Base-by-base conservation (phyloP, 768 basidiomycete genomes). In the Agrocybe pediades region DNA sequence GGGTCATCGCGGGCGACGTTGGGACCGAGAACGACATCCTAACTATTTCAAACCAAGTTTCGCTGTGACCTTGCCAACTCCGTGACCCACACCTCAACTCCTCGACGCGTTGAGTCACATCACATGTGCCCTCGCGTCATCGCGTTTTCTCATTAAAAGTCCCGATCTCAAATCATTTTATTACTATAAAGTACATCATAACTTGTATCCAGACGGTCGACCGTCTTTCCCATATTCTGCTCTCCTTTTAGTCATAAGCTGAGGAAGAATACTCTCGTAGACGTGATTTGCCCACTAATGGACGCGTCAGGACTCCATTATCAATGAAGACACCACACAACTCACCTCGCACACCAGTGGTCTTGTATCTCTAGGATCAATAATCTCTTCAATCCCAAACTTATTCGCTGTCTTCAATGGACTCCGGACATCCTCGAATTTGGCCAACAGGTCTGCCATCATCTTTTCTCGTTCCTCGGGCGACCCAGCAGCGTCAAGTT, bases 1-100 rank as follows among this genome's bases (percentile, higher is more conserved):
- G 74, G 53, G 73, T 62, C 66, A 74, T 71, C 56, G 72, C 71
- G 53, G 77, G 77, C 66, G 77, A 78, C 64, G 77, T 71, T 57
- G 77, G 77, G 57, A 78, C 77, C 26, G 77, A 78, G 63, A 68
- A 68, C 56, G 72, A 72, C 68, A 68, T 67, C 62, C 54, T 53
- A 47, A 27, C 54, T 24, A 49, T 39, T 40, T 43, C 56, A 46
- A 60, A 62, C 52, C 51, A 56, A 65, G 64, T 56, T 49, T 48
- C 49, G 55, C 56, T 41, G 65, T 65, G 64, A 68, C 67, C 43
- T 33, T 36, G 17, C 39, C 41, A 53, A 53, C 59, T 41, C 25
- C 56, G 65, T 67, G 63, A 67, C 66, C 24, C 13, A 3, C 13
- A 41, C 43, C 55, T 51, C 56, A 53, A 56, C 41, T 57, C 53